Conservation (phyloP, 495 filamentous ascomycete species). For the Xylaria nigripes region DNA sequence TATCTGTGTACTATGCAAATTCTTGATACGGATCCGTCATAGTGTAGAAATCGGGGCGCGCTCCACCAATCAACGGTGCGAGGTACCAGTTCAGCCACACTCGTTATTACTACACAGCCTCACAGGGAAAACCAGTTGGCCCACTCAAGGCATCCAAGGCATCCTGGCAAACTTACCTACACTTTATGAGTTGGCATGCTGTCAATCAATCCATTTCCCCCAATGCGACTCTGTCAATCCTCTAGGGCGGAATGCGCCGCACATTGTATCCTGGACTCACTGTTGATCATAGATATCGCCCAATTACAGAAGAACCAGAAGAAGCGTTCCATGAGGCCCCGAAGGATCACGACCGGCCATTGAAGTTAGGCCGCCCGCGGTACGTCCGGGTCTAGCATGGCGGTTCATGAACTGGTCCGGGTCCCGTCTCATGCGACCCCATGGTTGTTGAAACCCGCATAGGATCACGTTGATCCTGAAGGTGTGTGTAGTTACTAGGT, state of each 20-base stretch:
- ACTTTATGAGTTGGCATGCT: not conserved
- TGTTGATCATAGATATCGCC: not conserved
- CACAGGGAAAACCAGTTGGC: too few species aligned
- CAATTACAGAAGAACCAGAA: not conserved
- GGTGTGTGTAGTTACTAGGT: not conserved
- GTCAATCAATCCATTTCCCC: not conserved
- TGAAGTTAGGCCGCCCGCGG: not conserved
- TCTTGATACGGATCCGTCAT: too few species aligned
- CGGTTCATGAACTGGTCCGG: not conserved
- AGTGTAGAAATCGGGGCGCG: not conserved
- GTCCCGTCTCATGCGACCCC: conserved; percentile 3
- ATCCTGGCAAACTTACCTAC: not conserved
- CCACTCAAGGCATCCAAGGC: too few species aligned
- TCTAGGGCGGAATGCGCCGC: too few species aligned
- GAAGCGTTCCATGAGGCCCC: not conserved
- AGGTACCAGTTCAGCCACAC: not conserved
- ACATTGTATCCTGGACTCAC: not conserved
- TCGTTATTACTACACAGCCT: not conserved
- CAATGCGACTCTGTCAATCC: too few species aligned
- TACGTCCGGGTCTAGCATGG: not conserved
- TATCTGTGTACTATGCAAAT: too few species aligned
- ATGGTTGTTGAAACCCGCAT: not conserved
- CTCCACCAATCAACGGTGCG: not conserved
- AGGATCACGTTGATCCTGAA: not conserved
- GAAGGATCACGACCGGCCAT: not conserved